Base-by-base conservation (phyloP, 768 basidiomycete species). In the Agrocybe chaxingu region DNA sequence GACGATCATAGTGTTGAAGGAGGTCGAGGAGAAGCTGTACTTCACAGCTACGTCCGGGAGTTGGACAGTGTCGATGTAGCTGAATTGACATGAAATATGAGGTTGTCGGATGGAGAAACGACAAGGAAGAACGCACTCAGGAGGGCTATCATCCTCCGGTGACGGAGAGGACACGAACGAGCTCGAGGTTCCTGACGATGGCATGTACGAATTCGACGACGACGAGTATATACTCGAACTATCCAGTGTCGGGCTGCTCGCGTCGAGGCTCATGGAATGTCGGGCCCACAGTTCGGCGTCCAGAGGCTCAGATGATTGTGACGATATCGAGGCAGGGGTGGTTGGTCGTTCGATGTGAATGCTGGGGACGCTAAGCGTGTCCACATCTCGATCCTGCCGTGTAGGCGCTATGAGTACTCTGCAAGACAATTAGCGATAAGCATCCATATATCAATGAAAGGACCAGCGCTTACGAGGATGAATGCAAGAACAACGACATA, bases 1-100 rank as follows among this genome's bases (percentile, higher is more conserved):
- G 30, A 67, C 47, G 13, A 62, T 47, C 52, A 65, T 60, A n/a
- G 56, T 53, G 34, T 50, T 58, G 13, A 42, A 44, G 38, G 47
- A 39, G 37, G 38, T 46, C 36, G 51, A 31, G 8, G 36, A n/a
- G 29, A 52, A 46, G 18, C 31, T 39, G 29, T 52, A 52, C 35
- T 37, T 52, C 12, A 46, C 29, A 5, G 45, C 33, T 0, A 24
- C 36, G 8, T 44, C 34, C 10, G 51, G 45, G 9, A 24, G 44
- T 30, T 38, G 19, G 44, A 42, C 37, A n/a, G 51, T 38, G 3
- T 41, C 44, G n/a, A 19, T 10, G 32, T 50, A 50, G 42, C 49
- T 50, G 31, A n/a, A 24, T 16, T 19, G 8, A 12, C 1, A 29
- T 12, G 9, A n/a, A 8, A 24, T 12, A 24, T 49, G 12, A 24